Base-by-base conservation (phyloP, 202 grass and related monocot genomes). In the Zoysia matrella region DNA sequence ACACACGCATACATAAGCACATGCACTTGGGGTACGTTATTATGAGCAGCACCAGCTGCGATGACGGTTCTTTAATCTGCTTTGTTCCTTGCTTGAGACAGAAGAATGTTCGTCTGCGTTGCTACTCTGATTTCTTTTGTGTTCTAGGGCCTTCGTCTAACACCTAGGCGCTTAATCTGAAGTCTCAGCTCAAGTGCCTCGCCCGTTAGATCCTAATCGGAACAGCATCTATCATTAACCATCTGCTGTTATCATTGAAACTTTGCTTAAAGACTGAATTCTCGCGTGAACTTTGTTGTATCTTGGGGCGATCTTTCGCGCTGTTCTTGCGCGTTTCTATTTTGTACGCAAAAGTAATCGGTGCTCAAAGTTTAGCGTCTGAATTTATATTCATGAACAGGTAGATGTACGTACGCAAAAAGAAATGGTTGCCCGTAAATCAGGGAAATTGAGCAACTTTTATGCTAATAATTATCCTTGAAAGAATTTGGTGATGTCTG, bases 211-310 rank as follows among this genome's bases (percentile, higher is more conserved):
- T 69, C 43, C 75, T 88, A 76, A 83, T 47, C 61, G 7, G 15
- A 57, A 11, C 51, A 16, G n/a, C 50, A 1, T 30, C 65, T 54
- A 75, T 80, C 80, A 75, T 86, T 79, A 86, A 83, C 65, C 49
- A 41, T 61, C 69, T 9, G 12, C 0, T 79, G 84, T 71, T 60
- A 86, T 86, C 51, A 83, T 86, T 75, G 84, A 10, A 43, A 22
- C 88, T 83, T 86, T 86, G n/a, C 56, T 86, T 86, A 79, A 80
- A 79, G 79, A 79, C 56, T 70, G 50, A 47, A 77, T 56, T 80
- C 44, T 74, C 42, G 54, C 48, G 18, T 74, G 68, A 54, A 73
- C 63, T 58, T 74, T 74, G 49, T 81, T 70, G 49, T 39, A 75
- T 75, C 43, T 46, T 58, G 30, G 45, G 42, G 47, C 55, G 8